A percentile compares a stretch with the other conserved stretches of the same genome.
phyloP scores from a whole-genome alignment of 148 eudicot species.

The Cornus controversa region DNA sequence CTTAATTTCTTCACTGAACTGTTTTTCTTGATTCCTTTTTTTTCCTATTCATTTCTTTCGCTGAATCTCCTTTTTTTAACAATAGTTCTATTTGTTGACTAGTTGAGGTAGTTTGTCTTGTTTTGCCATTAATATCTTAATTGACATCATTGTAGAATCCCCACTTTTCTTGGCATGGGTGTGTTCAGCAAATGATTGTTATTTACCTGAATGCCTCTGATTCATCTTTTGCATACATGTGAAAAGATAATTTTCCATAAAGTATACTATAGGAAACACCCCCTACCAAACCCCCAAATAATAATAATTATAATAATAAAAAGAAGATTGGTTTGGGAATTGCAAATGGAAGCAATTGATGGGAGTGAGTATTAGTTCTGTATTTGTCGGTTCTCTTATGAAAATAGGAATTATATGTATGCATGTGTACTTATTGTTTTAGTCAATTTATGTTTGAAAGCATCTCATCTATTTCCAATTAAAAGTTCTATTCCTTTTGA shows the following conservation, averaged over 20 bases:
- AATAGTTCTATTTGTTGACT: neutral
- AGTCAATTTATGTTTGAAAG: neutral
- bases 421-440: neutral
- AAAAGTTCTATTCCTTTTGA: neutral
- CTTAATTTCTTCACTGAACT: neutral
- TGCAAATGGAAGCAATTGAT: neutral
- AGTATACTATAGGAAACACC: neutral
- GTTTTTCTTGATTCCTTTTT: neutral
- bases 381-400: neutral
- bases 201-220: neutral
- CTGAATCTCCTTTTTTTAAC: conserved; percentile 5
- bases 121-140: neutral
- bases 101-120: neutral
- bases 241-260: neutral
- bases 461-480: neutral
- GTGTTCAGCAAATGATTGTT: neutral
- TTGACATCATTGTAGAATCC: neutral
- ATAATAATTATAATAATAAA: too few relatives aligned
- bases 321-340: neutral
- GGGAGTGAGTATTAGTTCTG: neutral
- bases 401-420: neutral
- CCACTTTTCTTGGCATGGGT: neutral
- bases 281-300: too few relatives aligned
- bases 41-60: neutral
- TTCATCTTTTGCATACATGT: neutral